Evolutionary conservation across 164 flowering plant species (phyloP).

Genomic region (Aristolochia fimbriata): DNA sequence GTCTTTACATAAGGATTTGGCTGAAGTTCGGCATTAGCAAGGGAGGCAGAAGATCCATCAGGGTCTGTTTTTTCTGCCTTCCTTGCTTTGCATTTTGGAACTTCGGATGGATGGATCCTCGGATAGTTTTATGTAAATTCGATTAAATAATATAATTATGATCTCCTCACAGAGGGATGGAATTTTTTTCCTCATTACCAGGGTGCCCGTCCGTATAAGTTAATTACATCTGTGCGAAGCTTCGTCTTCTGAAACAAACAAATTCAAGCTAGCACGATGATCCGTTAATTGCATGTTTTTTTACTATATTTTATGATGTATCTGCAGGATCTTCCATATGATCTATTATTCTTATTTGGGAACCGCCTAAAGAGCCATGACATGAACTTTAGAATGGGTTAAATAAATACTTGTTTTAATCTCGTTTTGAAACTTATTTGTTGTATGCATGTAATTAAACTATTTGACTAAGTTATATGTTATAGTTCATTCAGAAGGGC

Average conservation of each 20-base stretch:
- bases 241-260: no score
- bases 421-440: no score
- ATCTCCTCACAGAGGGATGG: constrained; percentile 3
- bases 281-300: neutral
- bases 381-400: no score
- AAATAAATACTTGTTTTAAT: no score
- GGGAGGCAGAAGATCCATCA: constrained; percentile 3
- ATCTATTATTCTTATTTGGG: no score
- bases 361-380: no score
- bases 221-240: no score
- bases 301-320: neutral
- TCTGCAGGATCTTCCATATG: neutral
- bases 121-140: constrained; percentile 14
- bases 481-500: no score
- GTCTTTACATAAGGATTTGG: constrained; percentile 17
- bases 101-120: constrained; percentile 28
- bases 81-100: constrained; percentile 46
- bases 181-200: neutral
- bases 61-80: constrained; percentile 7
- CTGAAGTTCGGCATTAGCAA: constrained; percentile 44
- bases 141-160: constrained; percentile 1
- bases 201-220: no score
- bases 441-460: no score
- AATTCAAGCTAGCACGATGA: neutral
- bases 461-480: no score